phyloP scores from a whole-genome alignment of 352 stramenopile species.

The Phytopythium mirpurense region DNA sequence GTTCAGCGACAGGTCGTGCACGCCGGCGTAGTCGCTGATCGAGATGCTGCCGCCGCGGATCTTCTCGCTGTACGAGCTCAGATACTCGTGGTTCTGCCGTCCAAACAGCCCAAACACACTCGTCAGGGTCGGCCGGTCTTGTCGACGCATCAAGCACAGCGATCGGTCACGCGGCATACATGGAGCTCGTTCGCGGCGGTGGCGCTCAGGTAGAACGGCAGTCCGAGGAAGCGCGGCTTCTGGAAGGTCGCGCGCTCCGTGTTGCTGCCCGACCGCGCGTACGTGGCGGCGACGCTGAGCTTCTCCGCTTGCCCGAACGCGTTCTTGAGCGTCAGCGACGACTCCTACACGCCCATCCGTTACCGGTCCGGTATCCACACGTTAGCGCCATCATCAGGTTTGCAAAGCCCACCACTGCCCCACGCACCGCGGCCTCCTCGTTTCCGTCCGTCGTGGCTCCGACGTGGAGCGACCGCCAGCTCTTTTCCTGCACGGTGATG shows the following conservation, averaged over 20 bases:
- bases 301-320: constrained; percentile 83
- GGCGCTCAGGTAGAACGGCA: constrained; percentile 75
- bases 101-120: background rate
- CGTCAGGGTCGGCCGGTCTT: background rate
- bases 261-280: constrained; percentile 82
- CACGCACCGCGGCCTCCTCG: constrained; percentile 70
- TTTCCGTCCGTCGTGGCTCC: constrained; percentile 82
- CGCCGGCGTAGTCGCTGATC: constrained; percentile 81
- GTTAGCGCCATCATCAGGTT: too few species aligned
- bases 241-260: constrained; percentile 80
- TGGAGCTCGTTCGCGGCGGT: constrained; percentile 79
- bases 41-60: constrained; percentile 78
- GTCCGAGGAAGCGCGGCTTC: constrained; percentile 82
- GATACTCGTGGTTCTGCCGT: constrained; percentile 70
- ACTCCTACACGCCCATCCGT: constrained; percentile 46
- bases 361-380: too few species aligned
- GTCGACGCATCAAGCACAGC: background rate
- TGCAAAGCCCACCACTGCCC: too few species aligned
- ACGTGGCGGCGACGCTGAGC: constrained; percentile 71
- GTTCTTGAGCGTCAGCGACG: constrained; percentile 79
- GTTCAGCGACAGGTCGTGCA: constrained; percentile 84
- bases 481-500: constrained; percentile 86
- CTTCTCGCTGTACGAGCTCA: constrained; percentile 88
- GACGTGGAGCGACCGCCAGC: constrained; percentile 80
- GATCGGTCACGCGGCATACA: constrained; percentile 23